A percentile compares a stretch with the other conserved stretches of the same genome.
Conservation (phyloP, 495 filamentous ascomycete species). For the Aspergillus ellipticus region DNA sequence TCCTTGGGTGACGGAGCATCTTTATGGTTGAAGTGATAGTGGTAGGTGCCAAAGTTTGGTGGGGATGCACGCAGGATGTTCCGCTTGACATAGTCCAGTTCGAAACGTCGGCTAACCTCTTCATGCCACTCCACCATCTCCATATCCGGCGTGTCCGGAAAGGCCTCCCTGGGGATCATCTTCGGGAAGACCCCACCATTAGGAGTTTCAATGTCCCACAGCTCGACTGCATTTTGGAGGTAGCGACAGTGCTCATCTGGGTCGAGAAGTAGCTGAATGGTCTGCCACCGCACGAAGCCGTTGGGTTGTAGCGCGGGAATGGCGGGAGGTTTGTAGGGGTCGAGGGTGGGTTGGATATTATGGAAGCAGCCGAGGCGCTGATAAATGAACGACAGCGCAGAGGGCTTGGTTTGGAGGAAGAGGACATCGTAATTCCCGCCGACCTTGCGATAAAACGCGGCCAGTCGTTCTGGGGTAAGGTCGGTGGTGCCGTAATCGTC, state of each 20-base stretch:
- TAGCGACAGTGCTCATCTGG: conserved; percentile 85
- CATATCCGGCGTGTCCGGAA: conserved; percentile 69
- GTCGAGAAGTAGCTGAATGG: conserved; percentile 82
- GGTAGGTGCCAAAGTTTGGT: conserved; percentile 30
- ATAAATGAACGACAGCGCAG: conserved; percentile 85
- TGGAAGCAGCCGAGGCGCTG: conserved; percentile 87
- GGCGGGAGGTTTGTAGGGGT: conserved; percentile 69
- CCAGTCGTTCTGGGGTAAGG: conserved; percentile 78
- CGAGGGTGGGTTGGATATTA: conserved; percentile 62
- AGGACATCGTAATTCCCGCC: conserved; percentile 87
- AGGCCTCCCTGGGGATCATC: conserved; percentile 67
- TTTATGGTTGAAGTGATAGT: conserved; percentile 33
- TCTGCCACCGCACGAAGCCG: conserved; percentile 92
- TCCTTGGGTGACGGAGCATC: conserved; percentile 27
- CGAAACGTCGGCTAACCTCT: conserved; percentile 48
- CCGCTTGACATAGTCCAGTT: conserved; percentile 39
- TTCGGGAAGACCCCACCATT: conserved; percentile 74
- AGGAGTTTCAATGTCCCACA: conserved; percentile 72
- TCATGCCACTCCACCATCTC: conserved; percentile 86
- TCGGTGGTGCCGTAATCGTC: conserved; percentile 60
- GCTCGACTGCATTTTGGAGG: conserved; percentile 72
- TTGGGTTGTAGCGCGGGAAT: conserved; percentile 76
- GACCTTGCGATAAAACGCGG: conserved; percentile 81
- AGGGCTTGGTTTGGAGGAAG: conserved; percentile 72
- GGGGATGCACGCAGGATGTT: conserved; percentile 29